Conservation (phyloP, 805 yeast species). For the Nadsonia fulvescens region DNA sequence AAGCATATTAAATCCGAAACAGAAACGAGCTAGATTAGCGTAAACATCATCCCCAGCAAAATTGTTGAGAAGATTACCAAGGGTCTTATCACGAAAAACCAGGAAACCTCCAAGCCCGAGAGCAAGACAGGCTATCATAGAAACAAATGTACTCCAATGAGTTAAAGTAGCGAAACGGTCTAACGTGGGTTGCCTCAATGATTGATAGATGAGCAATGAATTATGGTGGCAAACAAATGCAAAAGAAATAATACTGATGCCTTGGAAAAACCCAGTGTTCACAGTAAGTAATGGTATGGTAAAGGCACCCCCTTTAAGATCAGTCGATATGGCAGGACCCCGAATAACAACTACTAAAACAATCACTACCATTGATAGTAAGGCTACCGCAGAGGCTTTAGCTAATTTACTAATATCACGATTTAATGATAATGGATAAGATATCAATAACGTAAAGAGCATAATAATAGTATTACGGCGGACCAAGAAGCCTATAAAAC, state of each 20-base stretch:
- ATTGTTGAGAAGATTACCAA: conserved; percentile 78
- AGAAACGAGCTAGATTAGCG: conserved; percentile 74
- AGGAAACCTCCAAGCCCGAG: conserved; percentile 70
- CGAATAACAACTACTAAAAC: conserved; percentile 53
- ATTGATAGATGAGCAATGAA: conserved; percentile 75
- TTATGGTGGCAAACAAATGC: conserved; percentile 94
- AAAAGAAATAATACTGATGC: conserved; percentile 84
- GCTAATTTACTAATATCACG: conserved; percentile 70
- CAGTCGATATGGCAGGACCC: conserved; percentile 43
- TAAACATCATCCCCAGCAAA: conserved; percentile 57
- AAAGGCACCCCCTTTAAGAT: conserved; percentile 29
- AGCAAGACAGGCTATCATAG: conserved; percentile 58
- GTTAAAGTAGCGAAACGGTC: conserved; percentile 60
- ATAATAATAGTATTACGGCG: conserved; percentile 55
- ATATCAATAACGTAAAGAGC: conserved; percentile 49
- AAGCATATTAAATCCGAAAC: conserved; percentile 82
- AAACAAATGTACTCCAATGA: conserved; percentile 66
- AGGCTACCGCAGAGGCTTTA: conserved; percentile 71
- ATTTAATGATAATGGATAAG: conserved; percentile 68
- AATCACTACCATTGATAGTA: conserved; percentile 67
- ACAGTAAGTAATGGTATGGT: conserved; percentile 26
- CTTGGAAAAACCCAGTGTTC: conserved; percentile 59
- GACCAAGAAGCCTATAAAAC: conserved; percentile 34
- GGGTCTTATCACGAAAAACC: conserved; percentile 58
- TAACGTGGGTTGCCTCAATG: conserved; percentile 58